phyloP scores from a whole-genome alignment of 176 grass and related monocot genomes.

The Eleusine indica region DNA sequence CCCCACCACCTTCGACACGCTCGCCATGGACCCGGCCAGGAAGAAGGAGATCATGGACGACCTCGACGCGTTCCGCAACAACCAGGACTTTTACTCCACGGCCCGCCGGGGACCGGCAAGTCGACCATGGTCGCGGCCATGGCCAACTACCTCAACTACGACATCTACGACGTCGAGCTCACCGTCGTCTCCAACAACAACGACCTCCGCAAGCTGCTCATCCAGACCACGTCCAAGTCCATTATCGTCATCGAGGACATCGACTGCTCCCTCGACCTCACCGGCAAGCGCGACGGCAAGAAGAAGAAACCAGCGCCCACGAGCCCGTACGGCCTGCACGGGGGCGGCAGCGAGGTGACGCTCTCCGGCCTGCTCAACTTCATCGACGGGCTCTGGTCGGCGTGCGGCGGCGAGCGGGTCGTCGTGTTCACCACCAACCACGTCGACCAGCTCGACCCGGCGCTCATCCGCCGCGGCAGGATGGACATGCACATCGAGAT shows the following conservation, averaged over 20 bases:
- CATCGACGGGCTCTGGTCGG: conserved; percentile 55
- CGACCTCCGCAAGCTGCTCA: conserved; percentile 55
- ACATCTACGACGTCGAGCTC: conserved; percentile 64
- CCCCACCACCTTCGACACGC: conserved; percentile 51
- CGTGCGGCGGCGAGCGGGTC: conserved; percentile 46
- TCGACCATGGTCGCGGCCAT: conserved; percentile 56
- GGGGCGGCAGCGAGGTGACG: not conserved
- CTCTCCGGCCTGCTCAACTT: conserved; percentile 48
- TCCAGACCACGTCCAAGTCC: conserved; percentile 48
- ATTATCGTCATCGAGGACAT: conserved; percentile 91
- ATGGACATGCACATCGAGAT: conserved; percentile 62
- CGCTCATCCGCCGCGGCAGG: conserved; percentile 41
- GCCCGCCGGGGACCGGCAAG: conserved; percentile 55
- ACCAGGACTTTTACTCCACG: conserved; percentile 44
- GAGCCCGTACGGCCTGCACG: not conserved
- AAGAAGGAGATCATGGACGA: conserved; percentile 54
- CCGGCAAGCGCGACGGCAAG: conserved; percentile 33
- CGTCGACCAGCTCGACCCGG: conserved; percentile 37
- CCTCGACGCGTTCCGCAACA: conserved; percentile 39
- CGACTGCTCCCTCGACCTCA: conserved; percentile 79
- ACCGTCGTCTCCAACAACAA: conserved; percentile 44
- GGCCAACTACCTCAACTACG: conserved; percentile 55
- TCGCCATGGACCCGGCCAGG: conserved; percentile 49
- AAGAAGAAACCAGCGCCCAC: too few species aligned
- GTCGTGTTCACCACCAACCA: conserved; percentile 49